A percentile compares a stretch with the other conserved stretches of the same genome.
Conservation (phyloP, 306 rosid genomes). For the Cyclanthera cordifolia region DNA sequence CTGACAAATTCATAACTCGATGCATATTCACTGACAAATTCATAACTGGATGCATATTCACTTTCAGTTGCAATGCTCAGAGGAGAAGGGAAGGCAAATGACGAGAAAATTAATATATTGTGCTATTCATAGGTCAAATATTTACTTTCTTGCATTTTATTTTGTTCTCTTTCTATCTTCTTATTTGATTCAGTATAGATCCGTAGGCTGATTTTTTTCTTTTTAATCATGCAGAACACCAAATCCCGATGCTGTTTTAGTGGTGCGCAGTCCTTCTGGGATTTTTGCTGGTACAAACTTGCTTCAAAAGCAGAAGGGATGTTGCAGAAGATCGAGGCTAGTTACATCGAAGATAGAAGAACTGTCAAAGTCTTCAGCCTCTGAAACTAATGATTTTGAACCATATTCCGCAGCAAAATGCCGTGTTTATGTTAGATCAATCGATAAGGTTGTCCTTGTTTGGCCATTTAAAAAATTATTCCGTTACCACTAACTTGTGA, state of each 20-base stretch:
- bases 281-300: conserved; percentile 57
- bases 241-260: conserved; percentile 67
- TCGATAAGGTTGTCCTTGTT: conserved; percentile 39
- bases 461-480: background rate
- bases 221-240: conserved; percentile 43
- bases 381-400: conserved; percentile 44
- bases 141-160: conserved; percentile 10
- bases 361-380: conserved; percentile 39
- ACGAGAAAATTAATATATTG: conserved; percentile 68
- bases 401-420: conserved; percentile 74
- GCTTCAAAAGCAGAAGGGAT: conserved; percentile 56
- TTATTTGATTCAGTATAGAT: conserved; percentile 4
- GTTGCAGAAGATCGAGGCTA: conserved; percentile 70
- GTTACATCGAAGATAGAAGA: conserved; percentile 49
- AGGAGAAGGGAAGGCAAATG: conserved; percentile 60
- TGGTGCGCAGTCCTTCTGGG: conserved; percentile 54
- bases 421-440: conserved; percentile 42
- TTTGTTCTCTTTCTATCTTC: background rate
- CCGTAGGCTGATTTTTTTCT: conserved; percentile 4
- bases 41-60: too few relatives aligned
- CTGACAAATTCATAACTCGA: background rate
- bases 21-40: conserved; percentile 3
- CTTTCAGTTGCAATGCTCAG: conserved; percentile 62
- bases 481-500: background rate
- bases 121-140: conserved; percentile 70